Conservation (phyloP, 2,329 filamentous ascomycete species). For the Aspergillus thermomutatus region DNA sequence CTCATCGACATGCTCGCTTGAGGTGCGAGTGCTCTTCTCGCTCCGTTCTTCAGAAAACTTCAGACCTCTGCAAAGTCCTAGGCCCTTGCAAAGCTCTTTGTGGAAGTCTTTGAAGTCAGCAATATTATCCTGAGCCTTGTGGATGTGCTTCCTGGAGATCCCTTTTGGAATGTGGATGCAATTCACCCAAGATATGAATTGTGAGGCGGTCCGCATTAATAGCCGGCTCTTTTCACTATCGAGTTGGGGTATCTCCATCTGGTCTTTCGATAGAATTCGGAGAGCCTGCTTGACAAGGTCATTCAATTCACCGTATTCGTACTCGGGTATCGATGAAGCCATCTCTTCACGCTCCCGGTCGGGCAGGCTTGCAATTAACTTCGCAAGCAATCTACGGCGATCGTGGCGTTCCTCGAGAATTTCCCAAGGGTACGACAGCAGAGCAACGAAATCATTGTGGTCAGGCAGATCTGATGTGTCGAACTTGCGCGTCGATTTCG, state of each 20-base stretch:
- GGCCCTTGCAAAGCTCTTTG: conserved; percentile 23
- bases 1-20: background rate
- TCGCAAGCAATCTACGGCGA: conserved; percentile 32
- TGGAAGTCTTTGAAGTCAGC: conserved; percentile 29
- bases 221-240: conserved; percentile 4
- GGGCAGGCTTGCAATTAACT: conserved; percentile 21
- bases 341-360: conserved; percentile 18
- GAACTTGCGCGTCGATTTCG: background rate
- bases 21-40: background rate
- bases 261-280: conserved; percentile 8
- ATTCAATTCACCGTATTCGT: conserved; percentile 8
- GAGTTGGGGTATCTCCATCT: conserved; percentile 6
- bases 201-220: conserved; percentile 23
- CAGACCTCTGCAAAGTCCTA: conserved; percentile 12
- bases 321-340: conserved; percentile 11
- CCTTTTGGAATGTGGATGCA: conserved; percentile 20
- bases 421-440: conserved; percentile 32
- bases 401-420: conserved; percentile 38
- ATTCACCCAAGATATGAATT: conserved; percentile 33
- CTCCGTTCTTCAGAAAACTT: background rate
- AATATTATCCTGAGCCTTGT: conserved; percentile 22
- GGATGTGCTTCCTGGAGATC: conserved; percentile 18
- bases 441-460: conserved; percentile 23
- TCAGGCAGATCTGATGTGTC: conserved; percentile 9
- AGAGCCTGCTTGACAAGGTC: conserved; percentile 14